Percentiles rank a stretch among this genome's conserved stretches.
phyloP scores from a whole-genome alignment of 2,329 filamentous ascomycete genomes.

The Exophiala sp. region DNA sequence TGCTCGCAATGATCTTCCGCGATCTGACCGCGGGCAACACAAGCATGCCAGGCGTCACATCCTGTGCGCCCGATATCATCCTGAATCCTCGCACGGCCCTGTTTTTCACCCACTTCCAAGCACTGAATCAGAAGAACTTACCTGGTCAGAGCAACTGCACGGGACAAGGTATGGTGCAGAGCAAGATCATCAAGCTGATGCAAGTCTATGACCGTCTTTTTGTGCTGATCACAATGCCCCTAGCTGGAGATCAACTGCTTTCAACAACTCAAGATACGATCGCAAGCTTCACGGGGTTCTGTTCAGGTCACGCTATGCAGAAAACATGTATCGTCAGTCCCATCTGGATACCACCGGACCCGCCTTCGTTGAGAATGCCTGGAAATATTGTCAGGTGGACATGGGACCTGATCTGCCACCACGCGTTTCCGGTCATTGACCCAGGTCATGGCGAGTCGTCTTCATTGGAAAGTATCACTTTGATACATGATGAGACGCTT shows the following conservation, averaged over 20 bases:
- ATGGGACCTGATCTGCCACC: conserved; percentile 43
- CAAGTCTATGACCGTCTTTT: conserved; percentile 64
- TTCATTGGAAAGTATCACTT: conserved; percentile 12
- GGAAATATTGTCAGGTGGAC: conserved; percentile 29
- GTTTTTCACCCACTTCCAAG: conserved; percentile 67
- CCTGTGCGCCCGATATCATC: conserved; percentile 64
- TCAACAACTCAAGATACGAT: conserved; percentile 9
- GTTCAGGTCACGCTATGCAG: conserved; percentile 23
- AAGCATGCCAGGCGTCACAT: conserved; percentile 34
- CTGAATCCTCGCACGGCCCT: conserved; percentile 67
- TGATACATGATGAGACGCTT: conserved; percentile 57
- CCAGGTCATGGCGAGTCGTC: conserved; percentile 28
- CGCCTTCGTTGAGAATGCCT: background rate
- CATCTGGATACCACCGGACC: conserved; percentile 13
- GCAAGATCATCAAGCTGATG: conserved; percentile 53
- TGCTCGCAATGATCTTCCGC: conserved; percentile 28
- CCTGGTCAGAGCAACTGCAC: conserved; percentile 54
- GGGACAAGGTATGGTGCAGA: conserved; percentile 47
- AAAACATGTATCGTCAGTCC: conserved; percentile 6
- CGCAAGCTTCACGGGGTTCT: conserved; percentile 31
- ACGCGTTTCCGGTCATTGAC: conserved; percentile 11
- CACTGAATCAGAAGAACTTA: conserved; percentile 67
- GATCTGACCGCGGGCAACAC: conserved; percentile 16
- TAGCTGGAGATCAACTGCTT: background rate
- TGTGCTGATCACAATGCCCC: conserved; percentile 58